phyloP scores from a whole-genome alignment of 139 green algal species.

The Medakamo hakoo region DNA sequence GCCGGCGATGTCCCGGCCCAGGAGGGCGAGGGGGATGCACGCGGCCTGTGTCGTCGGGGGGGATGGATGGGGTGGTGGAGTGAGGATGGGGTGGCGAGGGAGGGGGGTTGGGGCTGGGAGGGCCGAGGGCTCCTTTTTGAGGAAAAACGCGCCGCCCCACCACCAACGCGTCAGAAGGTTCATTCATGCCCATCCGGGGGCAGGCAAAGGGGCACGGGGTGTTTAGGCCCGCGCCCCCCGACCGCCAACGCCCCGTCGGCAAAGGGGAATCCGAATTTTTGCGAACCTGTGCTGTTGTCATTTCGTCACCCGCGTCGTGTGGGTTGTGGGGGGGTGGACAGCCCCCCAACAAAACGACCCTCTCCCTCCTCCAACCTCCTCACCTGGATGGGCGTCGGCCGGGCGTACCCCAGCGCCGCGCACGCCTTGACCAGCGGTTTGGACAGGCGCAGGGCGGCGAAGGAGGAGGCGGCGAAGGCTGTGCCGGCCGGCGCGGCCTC shows the following conservation, averaged over 20 bases:
- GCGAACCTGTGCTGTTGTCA: background rate
- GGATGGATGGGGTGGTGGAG: background rate
- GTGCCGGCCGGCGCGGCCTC: constrained; percentile 33
- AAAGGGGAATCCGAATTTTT: background rate
- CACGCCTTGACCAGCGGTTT: constrained; percentile 69
- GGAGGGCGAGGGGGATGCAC: constrained; percentile 79
- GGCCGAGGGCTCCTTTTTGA: background rate
- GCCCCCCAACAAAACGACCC: background rate
- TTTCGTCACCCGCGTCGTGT: too few relatives aligned
- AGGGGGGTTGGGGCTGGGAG: background rate
- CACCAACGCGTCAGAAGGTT: background rate
- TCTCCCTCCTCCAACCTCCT: background rate
- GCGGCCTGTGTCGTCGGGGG: constrained; percentile 47
- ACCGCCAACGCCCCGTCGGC: background rate
- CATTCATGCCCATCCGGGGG: background rate
- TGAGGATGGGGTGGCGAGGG: background rate
- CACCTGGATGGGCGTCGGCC: constrained; percentile 89
- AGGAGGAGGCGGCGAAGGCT: constrained; percentile 46
- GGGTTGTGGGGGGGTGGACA: background rate
- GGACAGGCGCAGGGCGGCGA: constrained; percentile 80
- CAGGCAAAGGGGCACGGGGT: too few relatives aligned
- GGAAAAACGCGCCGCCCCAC: too few relatives aligned
- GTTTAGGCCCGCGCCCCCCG: background rate
- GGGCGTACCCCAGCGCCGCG: constrained; percentile 68
- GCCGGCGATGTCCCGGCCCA: constrained; percentile 86